Conservation (phyloP, 257 asterid species). For the Primulina eburnea region DNA sequence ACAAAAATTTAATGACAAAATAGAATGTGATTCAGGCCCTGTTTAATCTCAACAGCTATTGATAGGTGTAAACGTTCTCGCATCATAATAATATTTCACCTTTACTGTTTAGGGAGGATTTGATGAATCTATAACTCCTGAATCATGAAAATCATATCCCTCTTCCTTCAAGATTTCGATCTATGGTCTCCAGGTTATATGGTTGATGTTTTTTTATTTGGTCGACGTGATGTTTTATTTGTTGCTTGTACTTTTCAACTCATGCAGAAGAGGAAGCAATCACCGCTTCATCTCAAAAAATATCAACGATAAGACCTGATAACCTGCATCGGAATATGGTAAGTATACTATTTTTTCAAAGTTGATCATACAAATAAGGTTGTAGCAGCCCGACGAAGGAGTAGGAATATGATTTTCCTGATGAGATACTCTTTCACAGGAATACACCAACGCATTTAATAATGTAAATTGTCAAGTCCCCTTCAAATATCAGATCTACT, state of each 20-base stretch:
- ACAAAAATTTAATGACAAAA: background rate
- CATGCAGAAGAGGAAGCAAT: slow-evolving; percentile 97
- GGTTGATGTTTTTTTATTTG: slow-evolving; percentile 45
- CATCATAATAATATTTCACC: slow-evolving; percentile 36
- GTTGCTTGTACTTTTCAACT: slow-evolving; percentile 86
- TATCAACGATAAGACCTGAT: slow-evolving; percentile 55
- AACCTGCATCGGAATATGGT: slow-evolving; percentile 48
- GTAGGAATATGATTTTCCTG: background rate
- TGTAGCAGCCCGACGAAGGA: background rate
- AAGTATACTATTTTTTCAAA: slow-evolving; percentile 6
- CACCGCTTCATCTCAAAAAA: slow-evolving; percentile 89
- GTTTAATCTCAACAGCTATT: too few relatives aligned
- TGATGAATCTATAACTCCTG: slow-evolving; percentile 37
- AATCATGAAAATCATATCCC: slow-evolving; percentile 62
- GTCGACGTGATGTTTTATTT: slow-evolving; percentile 50
- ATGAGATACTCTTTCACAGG: background rate
- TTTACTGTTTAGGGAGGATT: slow-evolving; percentile 48
- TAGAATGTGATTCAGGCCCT: background rate
- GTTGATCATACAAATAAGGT: slow-evolving; percentile 3
- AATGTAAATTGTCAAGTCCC: background rate
- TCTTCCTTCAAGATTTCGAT: slow-evolving; percentile 87
- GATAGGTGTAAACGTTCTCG: background rate
- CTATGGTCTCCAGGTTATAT: slow-evolving; percentile 85
- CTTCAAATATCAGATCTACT: background rate
- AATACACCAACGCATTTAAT: background rate